Evolutionary conservation across 768 basidiomycete species (phyloP).

Genomic region (Mycena chlorophos): DNA sequence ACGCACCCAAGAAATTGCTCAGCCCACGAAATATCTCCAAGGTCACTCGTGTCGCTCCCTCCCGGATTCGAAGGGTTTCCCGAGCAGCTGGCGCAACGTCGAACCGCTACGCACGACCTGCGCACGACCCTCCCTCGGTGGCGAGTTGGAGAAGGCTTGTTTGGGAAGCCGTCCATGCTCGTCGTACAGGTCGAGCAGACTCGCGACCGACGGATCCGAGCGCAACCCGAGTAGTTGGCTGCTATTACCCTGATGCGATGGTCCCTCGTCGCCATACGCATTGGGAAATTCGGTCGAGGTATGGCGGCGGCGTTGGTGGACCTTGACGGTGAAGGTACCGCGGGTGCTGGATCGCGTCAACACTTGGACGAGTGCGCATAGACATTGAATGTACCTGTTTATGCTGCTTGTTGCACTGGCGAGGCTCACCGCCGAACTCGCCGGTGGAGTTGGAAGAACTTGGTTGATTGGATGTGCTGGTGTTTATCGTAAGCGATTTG

Average conservation of each 20-base stretch:
- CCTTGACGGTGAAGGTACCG: constrained; percentile 72
- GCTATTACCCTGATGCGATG: constrained; percentile 45
- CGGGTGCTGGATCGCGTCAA: constrained; percentile 24
- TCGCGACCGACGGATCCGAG: constrained; percentile 78
- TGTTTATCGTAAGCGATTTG: constrained; percentile 10
- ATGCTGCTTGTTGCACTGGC: constrained; percentile 45
- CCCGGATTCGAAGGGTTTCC: constrained; percentile 45
- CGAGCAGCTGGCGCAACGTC: constrained; percentile 72
- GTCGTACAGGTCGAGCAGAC: constrained; percentile 72
- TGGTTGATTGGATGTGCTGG: constrained; percentile 69
- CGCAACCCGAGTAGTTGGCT: constrained; percentile 60
- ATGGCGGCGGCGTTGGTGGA: constrained; percentile 61
- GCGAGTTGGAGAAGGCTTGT: constrained; percentile 64
- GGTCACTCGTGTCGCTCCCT: constrained; percentile 34
- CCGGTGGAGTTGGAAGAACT: constrained; percentile 45
- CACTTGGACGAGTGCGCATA: background rate
- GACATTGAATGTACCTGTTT: constrained; percentile 32
- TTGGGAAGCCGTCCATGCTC: constrained; percentile 64
- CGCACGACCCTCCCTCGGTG: constrained; percentile 46
- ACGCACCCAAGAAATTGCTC: constrained; percentile 70
- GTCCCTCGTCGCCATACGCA: constrained; percentile 45
- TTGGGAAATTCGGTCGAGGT: constrained; percentile 66
- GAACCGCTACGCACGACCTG: constrained; percentile 66
- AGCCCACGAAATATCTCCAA: constrained; percentile 83
- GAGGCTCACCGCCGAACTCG: constrained; percentile 52